phyloP scores from a whole-genome alignment of 257 asterid species.

The Solanum virginianum region DNA sequence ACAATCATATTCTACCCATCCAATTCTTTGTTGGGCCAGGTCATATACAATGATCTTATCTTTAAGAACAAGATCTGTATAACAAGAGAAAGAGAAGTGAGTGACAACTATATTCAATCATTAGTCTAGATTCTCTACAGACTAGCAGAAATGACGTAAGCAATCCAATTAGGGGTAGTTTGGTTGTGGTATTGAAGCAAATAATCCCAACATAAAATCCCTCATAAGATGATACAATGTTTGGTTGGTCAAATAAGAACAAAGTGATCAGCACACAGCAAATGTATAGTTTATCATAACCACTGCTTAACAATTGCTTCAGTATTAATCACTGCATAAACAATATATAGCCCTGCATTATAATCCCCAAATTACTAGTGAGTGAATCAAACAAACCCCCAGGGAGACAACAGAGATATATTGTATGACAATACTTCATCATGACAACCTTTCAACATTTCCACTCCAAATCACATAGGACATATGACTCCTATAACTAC shows the following conservation, averaged over 20 bases:
- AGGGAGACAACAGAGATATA: neutral
- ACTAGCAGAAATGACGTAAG: neutral
- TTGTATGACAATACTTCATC: neutral
- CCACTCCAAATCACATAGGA: neutral
- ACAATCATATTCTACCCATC: constrained; percentile 90
- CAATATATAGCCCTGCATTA: neutral
- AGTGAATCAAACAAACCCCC: neutral
- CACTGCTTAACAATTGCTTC: neutral
- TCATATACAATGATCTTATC: constrained; percentile 82
- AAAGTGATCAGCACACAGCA: neutral
- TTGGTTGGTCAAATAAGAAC: neutral
- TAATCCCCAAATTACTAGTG: neutral
- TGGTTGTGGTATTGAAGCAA: neutral
- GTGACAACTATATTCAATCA: neutral
- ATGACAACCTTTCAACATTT: neutral
- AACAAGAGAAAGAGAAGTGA: constrained; percentile 3
- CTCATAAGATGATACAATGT: neutral
- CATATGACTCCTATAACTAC: neutral
- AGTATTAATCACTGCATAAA: neutral
- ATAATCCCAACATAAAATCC: neutral
- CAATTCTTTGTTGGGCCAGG: constrained; percentile 67
- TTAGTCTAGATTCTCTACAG: neutral
- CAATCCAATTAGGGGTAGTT: neutral
- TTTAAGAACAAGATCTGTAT: constrained; percentile 69
- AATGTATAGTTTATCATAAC: neutral